Conservation (phyloP, 768 basidiomycete species). For the Collybia sordida region DNA sequence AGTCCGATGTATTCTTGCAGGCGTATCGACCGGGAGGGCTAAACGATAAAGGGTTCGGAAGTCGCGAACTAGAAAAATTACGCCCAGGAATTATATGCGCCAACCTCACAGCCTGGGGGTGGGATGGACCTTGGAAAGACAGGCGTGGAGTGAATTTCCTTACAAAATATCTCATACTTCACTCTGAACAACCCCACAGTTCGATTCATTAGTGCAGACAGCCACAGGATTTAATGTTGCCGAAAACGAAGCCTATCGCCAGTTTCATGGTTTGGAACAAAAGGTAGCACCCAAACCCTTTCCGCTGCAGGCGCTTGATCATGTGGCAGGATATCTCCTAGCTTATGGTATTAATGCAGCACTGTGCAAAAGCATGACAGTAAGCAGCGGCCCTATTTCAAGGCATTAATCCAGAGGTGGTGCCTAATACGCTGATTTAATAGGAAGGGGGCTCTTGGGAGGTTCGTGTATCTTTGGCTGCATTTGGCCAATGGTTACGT, state of each 20-base stretch:
- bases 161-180: neutral
- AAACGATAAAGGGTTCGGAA: slow-evolving; percentile 46
- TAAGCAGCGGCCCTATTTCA: slow-evolving; percentile 19
- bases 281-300: slow-evolving; percentile 21
- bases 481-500: slow-evolving; percentile 55
- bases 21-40: slow-evolving; percentile 57
- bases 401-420: neutral
- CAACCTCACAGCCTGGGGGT: slow-evolving; percentile 55
- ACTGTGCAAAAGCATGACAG: slow-evolving; percentile 50
- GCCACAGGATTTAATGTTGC: slow-evolving; percentile 60
- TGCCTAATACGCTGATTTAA: neutral
- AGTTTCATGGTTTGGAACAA: slow-evolving; percentile 18
- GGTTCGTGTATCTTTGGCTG: slow-evolving; percentile 58
- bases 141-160: slow-evolving; percentile 44
- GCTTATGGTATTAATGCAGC: slow-evolving; percentile 60
- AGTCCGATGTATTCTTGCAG: slow-evolving; percentile 61
- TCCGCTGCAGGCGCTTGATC: slow-evolving; percentile 61
- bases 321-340: slow-evolving; percentile 57
- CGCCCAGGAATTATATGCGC: slow-evolving; percentile 53
- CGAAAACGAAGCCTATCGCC: slow-evolving; percentile 48
- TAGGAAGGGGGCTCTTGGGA: slow-evolving; percentile 65
- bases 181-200: slow-evolving; percentile 31
- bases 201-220: slow-evolving; percentile 65
- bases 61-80: slow-evolving; percentile 33
- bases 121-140: slow-evolving; percentile 55